phyloP scores from a whole-genome alignment of 495 filamentous ascomycete genomes.

The Aspergillus sparsus region DNA sequence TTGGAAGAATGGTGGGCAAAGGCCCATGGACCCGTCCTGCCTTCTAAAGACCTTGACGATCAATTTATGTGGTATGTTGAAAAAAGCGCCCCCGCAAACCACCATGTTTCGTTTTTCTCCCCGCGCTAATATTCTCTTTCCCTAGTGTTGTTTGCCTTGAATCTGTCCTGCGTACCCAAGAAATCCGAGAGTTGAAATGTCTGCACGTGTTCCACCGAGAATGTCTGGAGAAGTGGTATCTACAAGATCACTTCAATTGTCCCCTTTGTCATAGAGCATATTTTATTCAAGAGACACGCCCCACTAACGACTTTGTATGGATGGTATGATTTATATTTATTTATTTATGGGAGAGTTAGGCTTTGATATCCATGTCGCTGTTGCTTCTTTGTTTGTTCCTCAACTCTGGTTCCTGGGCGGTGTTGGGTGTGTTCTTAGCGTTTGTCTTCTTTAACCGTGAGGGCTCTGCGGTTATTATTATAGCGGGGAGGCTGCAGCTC shows the following conservation, averaged over 20 bases:
- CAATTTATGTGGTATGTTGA: constrained; percentile 46
- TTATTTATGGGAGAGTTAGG: constrained; percentile 5
- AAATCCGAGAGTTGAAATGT: constrained; percentile 47
- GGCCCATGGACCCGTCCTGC: constrained; percentile 38
- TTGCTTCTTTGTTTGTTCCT: constrained; percentile 3
- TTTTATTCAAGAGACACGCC: constrained; percentile 37
- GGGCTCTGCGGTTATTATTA: background rate
- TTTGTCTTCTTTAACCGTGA: background rate
- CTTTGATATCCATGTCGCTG: constrained; percentile 5
- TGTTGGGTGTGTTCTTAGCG: constrained; percentile 2
- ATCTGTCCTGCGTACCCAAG: constrained; percentile 39
- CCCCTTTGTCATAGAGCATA: constrained; percentile 47
- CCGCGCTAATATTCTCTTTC: background rate
- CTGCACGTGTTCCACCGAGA: constrained; percentile 50
- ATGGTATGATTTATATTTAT: constrained; percentile 37
- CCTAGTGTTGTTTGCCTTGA: constrained; percentile 47
- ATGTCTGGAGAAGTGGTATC: constrained; percentile 50
- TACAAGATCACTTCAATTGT: constrained; percentile 47
- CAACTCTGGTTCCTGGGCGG: background rate
- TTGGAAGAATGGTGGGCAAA: constrained; percentile 48
- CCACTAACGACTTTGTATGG: constrained; percentile 44
- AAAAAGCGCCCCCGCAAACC: background rate
- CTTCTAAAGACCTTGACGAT: constrained; percentile 40
- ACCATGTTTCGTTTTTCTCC: background rate
- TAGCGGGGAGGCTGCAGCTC: too few species aligned